Evolutionary conservation across 768 basidiomycete species (phyloP), one percentile per base, ranked within the genome.

Genomic region (Tylopilus vinaceipallidus): DNA sequence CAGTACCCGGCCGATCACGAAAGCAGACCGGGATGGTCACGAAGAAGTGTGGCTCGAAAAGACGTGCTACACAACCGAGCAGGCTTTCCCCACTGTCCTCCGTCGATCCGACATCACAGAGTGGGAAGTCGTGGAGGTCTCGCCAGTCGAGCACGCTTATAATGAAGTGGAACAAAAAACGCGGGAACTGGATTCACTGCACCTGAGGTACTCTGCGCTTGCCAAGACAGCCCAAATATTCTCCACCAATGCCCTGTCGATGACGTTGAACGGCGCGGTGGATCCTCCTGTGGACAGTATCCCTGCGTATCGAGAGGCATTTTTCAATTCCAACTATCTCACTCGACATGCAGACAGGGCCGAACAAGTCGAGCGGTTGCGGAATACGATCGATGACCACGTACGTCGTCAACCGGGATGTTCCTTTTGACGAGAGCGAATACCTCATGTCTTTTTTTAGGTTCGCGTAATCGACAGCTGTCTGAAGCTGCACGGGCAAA

Each of bases 31-130:
- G 23, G 84, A 89, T 55, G 83, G 83, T 8, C 73, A 71, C 24
- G 86, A 89, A 63, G 88, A 91, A 64, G 67, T 78, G 1, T 97
- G 93, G 93, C 70, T 86, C 0, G 94, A 97, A 65, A 98, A 95
- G 73, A 91, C 88, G 0, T 84, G 81, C 59, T 86, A 82, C 63
- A 88, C 84, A 3, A 93, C 91, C 0, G 91, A 94, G 67, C 88
- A 92, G 58, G 77, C 82, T 4, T 94, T 95, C 71, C 95, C 95
- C 0, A 94, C 93, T 0, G 88, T 98, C 3, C 78, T 98, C 32
- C 83, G 89, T 27, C 82, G 95, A 20, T 93, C 91, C 1, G 94
- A 97, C 62, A 81, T 98, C 36, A 73, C 91, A 26, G 82, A 79
- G 32, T 69, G 82, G 37, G 79, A 84, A 37, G 71, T 86, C 17